phyloP scores from a whole-genome alignment of 768 basidiomycete species.

The Termitomyces sp. region DNA sequence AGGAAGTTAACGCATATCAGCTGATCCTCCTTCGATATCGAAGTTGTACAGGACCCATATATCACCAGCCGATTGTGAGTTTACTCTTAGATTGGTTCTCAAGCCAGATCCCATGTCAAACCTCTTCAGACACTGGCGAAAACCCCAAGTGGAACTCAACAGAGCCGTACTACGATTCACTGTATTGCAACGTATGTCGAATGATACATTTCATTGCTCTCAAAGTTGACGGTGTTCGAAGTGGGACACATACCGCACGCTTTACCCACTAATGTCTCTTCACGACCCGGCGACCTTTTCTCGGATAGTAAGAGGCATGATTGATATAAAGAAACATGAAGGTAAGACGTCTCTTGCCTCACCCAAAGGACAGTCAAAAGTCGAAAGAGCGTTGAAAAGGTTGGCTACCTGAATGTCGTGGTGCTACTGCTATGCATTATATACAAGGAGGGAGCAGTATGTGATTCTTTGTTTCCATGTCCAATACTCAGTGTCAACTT shows the following conservation, averaged over 20 bases:
- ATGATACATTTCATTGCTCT: background rate
- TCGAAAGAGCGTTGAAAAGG: constrained; percentile 26
- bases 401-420: constrained; percentile 64
- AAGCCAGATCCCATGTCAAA: background rate
- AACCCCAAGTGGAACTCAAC: constrained; percentile 59
- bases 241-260: constrained; percentile 64
- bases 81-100: background rate
- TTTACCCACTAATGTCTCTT: constrained; percentile 58
- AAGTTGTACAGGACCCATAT: constrained; percentile 59
- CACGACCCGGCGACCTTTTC: constrained; percentile 58
- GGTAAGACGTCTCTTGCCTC: constrained; percentile 25
- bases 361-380: background rate
- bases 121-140: constrained; percentile 47
- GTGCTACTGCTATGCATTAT: constrained; percentile 43
- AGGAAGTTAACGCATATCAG: background rate
- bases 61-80: constrained; percentile 57
- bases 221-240: constrained; percentile 13
- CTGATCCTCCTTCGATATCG: background rate
- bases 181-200: constrained; percentile 58
- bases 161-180: constrained; percentile 62
- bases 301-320: constrained; percentile 56
- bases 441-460: constrained; percentile 60
- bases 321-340: constrained; percentile 63
- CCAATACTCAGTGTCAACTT: background rate
- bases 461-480: constrained; percentile 16